These are phyloP conservation scores for Microdochium nivale DNA, from an alignment of 2,329 filamentous ascomycete species.

Conservation along the genomic window DNA sequence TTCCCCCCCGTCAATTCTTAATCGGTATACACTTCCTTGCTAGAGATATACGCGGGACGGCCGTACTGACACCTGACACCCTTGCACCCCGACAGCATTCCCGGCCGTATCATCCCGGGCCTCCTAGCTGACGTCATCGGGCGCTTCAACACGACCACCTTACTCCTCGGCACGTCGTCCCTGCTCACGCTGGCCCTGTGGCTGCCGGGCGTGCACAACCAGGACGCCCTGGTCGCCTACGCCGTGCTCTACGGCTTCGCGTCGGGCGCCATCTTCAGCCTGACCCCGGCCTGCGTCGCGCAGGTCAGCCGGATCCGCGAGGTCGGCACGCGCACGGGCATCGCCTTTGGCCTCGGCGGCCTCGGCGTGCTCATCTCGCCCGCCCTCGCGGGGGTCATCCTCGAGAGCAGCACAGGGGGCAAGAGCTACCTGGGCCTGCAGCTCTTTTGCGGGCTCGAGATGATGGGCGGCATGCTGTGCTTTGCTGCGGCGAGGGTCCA, in stretches of 20 bases:
- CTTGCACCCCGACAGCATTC: conserved; percentile 38
- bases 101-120: conserved; percentile 43
- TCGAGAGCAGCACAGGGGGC: conserved; percentile 27
- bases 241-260: conserved; percentile 55
- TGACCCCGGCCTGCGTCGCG: conserved; percentile 55
- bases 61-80: neutral
- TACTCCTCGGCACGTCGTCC: conserved; percentile 33
- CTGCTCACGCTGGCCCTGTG: conserved; percentile 30
- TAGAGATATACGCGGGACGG: conserved; percentile 1
- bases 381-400: conserved; percentile 58
- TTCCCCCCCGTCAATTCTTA: neutral
- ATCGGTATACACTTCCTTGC: neutral
- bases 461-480: conserved; percentile 15
- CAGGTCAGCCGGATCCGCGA: conserved; percentile 63
- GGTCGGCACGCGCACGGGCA: conserved; percentile 61
- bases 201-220: conserved; percentile 26
- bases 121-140: conserved; percentile 32
- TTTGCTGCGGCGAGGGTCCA: conserved; percentile 14
- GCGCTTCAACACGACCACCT: conserved; percentile 32
- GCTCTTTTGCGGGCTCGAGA: conserved; percentile 53
- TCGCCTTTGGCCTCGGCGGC: conserved; percentile 51
- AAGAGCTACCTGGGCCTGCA: conserved; percentile 49
- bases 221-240: conserved; percentile 50
- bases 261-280: conserved; percentile 53
- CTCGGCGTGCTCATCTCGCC: conserved; percentile 58